These are phyloP conservation scores for Pelargonium nanum DNA, from an alignment of 345 rosid species.

Conservation along the genomic window DNA sequence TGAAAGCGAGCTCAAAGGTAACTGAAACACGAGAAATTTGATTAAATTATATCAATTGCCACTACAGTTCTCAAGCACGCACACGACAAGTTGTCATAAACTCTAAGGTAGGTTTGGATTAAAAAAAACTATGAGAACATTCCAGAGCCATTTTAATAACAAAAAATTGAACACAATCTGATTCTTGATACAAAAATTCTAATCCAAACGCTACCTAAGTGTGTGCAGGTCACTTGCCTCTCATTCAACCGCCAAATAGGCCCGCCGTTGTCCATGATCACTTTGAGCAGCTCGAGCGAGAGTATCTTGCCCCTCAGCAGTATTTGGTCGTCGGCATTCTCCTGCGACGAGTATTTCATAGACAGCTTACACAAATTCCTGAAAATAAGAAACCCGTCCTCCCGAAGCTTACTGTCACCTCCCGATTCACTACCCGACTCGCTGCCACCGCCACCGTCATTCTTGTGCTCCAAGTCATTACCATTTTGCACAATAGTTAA, in stretches of 20 bases:
- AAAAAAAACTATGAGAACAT: too few species aligned
- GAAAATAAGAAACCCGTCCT: slow-evolving; percentile 75
- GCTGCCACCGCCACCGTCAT: slow-evolving; percentile 17
- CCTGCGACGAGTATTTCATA: slow-evolving; percentile 89
- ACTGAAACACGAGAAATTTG: background rate
- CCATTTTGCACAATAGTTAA: slow-evolving; percentile 34
- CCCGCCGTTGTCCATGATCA: slow-evolving; percentile 60
- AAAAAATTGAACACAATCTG: too few species aligned
- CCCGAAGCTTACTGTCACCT: slow-evolving; percentile 58
- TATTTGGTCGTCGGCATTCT: slow-evolving; percentile 82
- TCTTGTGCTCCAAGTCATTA: slow-evolving; percentile 20
- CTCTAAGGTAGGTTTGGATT: too few species aligned
- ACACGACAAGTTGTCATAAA: background rate
- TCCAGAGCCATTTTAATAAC: too few species aligned
- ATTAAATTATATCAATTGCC: too few species aligned
- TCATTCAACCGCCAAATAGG: slow-evolving; percentile 65
- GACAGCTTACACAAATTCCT: slow-evolving; percentile 85
- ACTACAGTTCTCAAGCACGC: background rate
- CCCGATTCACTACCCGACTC: slow-evolving; percentile 19
- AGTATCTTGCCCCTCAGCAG: slow-evolving; percentile 80
- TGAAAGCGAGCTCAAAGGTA: background rate
- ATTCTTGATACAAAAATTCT: too few species aligned
- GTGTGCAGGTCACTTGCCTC: slow-evolving; percentile 40
- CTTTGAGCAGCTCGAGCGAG: slow-evolving; percentile 79
- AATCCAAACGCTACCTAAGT: too few species aligned